Conservation (phyloP, 2,329 filamentous ascomycete genomes). For the Juglanconis sp. region DNA sequence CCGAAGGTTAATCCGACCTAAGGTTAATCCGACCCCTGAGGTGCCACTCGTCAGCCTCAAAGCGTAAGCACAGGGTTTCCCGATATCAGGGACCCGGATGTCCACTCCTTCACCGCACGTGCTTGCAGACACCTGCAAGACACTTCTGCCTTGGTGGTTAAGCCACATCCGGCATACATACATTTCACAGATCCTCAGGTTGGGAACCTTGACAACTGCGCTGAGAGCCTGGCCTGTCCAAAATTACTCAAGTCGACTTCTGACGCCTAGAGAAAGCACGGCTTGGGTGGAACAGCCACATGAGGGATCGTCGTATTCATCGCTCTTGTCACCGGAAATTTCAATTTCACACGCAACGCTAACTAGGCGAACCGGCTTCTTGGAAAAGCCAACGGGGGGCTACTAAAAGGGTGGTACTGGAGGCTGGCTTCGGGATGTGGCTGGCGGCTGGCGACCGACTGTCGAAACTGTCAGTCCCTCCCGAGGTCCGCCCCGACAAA, state of each 20-base stretch:
- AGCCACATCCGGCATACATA: neutral
- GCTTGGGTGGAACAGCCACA: too few species aligned
- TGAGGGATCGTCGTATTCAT: neutral
- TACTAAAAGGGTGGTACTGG: too few species aligned
- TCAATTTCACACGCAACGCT: neutral
- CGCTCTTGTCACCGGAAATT: neutral
- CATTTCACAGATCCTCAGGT: too few species aligned
- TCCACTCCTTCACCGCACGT: constrained; percentile 15
- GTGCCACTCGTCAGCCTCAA: constrained; percentile 1
- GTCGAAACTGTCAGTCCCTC: neutral
- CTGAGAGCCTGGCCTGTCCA: too few species aligned
- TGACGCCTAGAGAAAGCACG: too few species aligned
- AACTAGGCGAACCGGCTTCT: neutral
- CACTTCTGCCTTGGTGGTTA: neutral
- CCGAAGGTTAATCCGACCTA: neutral
- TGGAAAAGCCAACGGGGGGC: neutral
- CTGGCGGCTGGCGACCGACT: neutral
- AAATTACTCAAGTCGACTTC: too few species aligned
- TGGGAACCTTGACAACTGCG: too few species aligned
- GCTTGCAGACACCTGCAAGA: constrained; percentile 3
- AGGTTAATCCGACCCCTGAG: neutral
- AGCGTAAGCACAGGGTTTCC: neutral
- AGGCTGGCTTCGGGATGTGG: neutral
- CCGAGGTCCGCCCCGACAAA: neutral
- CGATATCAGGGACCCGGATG: neutral